Evolutionary conservation across 1,139 yeast genomes (phyloP), one percentile per base, ranked within the genome.

Genomic region (Candida pseudoviswanathii): DNA sequence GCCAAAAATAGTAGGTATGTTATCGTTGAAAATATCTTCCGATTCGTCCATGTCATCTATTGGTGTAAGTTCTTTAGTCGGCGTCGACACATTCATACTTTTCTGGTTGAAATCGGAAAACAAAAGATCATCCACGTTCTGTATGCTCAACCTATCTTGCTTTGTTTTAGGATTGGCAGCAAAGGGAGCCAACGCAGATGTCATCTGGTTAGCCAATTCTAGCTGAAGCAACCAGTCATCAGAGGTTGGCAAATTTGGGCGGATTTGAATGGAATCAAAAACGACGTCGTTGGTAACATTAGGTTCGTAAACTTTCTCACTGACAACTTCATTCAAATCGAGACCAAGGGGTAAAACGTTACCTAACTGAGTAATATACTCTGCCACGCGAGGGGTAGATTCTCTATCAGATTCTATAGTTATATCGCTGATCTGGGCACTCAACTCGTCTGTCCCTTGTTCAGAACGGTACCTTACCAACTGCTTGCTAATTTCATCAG

Each of bases 261-360:
- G 59, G 7, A 60, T 61, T 51, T 64, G 70, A 41, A 75, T 67
- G 4, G 51, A 57, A 44, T 70, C 67, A 54, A 75, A 75, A 0
- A 61, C 61, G 4, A 59, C 56, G 4, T 67, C 75, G 48, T 68
- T 66, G 1, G 62, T 52, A 22, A 76, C 63, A 65, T 70, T 84
- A 0, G 94, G 94, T 64, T 87, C 95, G 58, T 80, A 86, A 1
- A 83, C 86, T 58, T 83, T 85, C 55, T 84, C 88, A 46, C 79
- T 74, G 6, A 84, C 75, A 11, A 84, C 70, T 9, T 73, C 75
- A 46, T 65, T 60, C 58, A 78, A 58, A 44, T 70, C 65, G 10
- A 66, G 58, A 36, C 67, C 67, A 10, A 65, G 60, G 9, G 71
- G 77, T 43, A 61, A 64, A 1, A 64, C 60, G 44, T 65, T 65